Evolutionary conservation across 2,329 filamentous ascomycete genomes (phyloP).

Genomic region (Aaosphaeria pasadenensis): DNA sequence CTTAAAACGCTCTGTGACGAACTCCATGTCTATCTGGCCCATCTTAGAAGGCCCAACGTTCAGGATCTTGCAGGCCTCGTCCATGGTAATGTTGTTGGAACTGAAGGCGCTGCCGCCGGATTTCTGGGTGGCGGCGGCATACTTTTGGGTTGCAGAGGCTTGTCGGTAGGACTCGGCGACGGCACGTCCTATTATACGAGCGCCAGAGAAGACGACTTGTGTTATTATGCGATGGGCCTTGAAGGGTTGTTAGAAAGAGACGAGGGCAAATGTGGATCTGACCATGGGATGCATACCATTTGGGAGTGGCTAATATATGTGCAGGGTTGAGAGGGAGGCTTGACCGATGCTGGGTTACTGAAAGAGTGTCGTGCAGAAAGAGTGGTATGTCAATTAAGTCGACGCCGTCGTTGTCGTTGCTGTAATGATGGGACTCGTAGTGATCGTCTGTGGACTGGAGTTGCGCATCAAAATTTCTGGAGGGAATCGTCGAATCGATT

Average conservation of each 20-base stretch:
- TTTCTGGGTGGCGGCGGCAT: constrained; percentile 68
- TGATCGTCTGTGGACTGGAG: not conserved
- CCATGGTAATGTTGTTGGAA: constrained; percentile 78
- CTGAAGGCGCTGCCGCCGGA: constrained; percentile 56
- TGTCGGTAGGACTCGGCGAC: constrained; percentile 95
- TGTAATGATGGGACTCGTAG: not conserved
- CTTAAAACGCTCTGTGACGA: constrained; percentile 86
- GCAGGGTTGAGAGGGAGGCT: not conserved
- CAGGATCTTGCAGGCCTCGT: constrained; percentile 95
- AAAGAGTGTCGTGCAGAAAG: not conserved
- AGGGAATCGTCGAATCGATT: not conserved
- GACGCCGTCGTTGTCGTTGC: too few species aligned
- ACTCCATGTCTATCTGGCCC: constrained; percentile 73
- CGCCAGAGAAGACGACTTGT: constrained; percentile 86
- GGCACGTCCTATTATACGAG: constrained; percentile 87
- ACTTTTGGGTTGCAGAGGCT: constrained; percentile 81
- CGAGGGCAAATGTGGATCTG: not conserved
- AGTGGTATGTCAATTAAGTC: too few species aligned
- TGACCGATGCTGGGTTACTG: not conserved
- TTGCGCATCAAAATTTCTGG: not conserved
- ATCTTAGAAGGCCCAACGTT: constrained; percentile 86
- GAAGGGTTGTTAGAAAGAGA: constrained; percentile 17
- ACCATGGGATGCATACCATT: too few species aligned
- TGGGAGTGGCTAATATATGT: too few species aligned
- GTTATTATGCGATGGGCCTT: constrained; percentile 94